Base-by-base conservation (phyloP, 2,329 filamentous ascomycete species). In the Epichloe brachyelytri region DNA sequence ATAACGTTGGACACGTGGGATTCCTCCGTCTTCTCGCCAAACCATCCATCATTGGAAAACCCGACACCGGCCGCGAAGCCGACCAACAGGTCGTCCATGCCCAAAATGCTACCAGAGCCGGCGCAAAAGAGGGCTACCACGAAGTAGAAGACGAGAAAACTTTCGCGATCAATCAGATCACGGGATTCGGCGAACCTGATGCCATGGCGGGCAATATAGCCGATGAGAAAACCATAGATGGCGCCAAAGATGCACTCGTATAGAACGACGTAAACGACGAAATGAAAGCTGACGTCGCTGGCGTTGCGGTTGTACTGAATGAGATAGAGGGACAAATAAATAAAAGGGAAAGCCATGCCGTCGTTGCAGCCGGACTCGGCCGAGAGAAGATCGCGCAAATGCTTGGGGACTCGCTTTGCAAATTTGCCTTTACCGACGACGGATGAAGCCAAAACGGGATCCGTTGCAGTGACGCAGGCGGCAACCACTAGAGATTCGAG, bases 371-470 rank as follows among this genome's bases (percentile, higher is more conserved):
- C 93, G 7, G 93, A 98, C 70, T 98, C 93, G 51, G 90, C 90
- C 4, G 93, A 98, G 12, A 98, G 75, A 48, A 98, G 65, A 70
- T 98, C 93, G 75, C 93, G 80, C 71, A 98, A 73, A 82, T 98
- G 93, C 73, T 96, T 97, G 20, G 93, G 93, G 4, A 98, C 89
- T 56, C 93, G 83, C 71, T 95, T 95, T 37, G 93, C 91, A 62
- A 98, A 98, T 69, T 98, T 98, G 62, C 93, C 93, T 72, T 97
- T 98, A 65, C 93, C 93, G 49, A 98, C 93, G 50, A 98, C 93
- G 15, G 93, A 98, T 14, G 93, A 97, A 30, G 93, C 93, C 63
- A 98, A 73, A 58, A 98, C 93, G 51, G 93, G 93, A 70, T 98
- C 93, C 4, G 93, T 98, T 45, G 93, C 93, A 3, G 93, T 98